A percentile compares a stretch with the other conserved stretches of the same genome.
phyloP scores from a whole-genome alignment of 2,329 filamentous ascomycete species.

The Aureobasidium sp. region DNA sequence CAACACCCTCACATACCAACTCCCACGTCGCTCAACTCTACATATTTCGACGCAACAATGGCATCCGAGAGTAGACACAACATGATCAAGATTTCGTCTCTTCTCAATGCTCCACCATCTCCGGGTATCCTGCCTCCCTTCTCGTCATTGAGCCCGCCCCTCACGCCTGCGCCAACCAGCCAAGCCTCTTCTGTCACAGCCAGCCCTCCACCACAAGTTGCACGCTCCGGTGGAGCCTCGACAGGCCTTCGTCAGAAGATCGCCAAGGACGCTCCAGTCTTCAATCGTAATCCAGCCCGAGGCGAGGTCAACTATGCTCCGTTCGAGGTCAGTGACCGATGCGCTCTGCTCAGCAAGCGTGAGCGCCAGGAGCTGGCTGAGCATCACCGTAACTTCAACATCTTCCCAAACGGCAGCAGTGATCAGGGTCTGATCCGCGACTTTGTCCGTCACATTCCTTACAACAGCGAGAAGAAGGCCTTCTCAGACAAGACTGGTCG shows the following conservation, averaged over 20 bases:
- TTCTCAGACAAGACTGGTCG: conserved; percentile 81
- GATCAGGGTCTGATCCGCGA: conserved; percentile 38
- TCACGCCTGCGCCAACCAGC: conserved; percentile 23
- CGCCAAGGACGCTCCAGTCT: conserved; percentile 57
- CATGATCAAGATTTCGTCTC: conserved; percentile 13
- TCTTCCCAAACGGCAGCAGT: conserved; percentile 57
- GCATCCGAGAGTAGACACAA: neutral
- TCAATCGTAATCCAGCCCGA: conserved; percentile 54
- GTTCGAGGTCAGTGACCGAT: conserved; percentile 53
- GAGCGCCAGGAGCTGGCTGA: conserved; percentile 42
- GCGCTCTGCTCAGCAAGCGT: conserved; percentile 19
- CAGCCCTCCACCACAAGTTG: conserved; percentile 22
- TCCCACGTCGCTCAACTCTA: neutral
- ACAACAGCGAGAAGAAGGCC: conserved; percentile 88
- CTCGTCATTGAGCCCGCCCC: conserved; percentile 20
- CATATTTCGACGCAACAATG: neutral
- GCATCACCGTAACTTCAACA: conserved; percentile 56
- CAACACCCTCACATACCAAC: neutral
- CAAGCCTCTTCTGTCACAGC: conserved; percentile 20
- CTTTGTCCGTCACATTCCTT: conserved; percentile 65
- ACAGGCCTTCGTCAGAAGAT: conserved; percentile 45
- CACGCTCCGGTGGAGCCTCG: conserved; percentile 17
- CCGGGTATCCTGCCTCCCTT: conserved; percentile 7
- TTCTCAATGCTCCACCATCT: conserved; percentile 14
- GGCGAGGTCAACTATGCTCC: conserved; percentile 68